Conservation (phyloP, 2,329 filamentous ascomycete species). For the Botryosphaeria dothidea region DNA sequence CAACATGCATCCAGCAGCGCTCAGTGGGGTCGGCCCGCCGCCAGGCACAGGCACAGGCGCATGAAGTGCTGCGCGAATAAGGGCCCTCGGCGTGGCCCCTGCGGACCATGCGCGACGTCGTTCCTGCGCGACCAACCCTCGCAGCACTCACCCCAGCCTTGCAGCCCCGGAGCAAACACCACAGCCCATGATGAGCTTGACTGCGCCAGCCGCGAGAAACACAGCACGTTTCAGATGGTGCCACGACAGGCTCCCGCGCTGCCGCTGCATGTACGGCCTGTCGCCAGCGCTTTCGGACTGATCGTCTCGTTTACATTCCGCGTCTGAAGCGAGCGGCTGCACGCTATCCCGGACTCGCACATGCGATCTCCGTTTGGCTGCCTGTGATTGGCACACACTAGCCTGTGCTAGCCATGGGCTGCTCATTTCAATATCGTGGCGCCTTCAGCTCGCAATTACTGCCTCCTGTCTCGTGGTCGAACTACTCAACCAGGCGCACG, state of each 20-base stretch:
- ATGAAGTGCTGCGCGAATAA: not conserved
- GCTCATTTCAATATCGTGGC: constrained; percentile 18
- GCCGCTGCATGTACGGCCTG: not conserved
- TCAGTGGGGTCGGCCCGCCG: not conserved
- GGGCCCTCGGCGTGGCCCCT: not conserved
- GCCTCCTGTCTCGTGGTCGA: constrained; percentile 13
- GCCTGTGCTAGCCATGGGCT: constrained; percentile 6
- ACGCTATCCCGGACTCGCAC: constrained; percentile 1
- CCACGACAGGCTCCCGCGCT: not conserved
- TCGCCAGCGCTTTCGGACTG: constrained; percentile 5
- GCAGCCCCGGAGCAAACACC: not conserved
- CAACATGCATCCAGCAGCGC: not conserved
- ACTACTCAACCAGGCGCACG: not conserved
- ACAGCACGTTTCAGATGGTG: not conserved
- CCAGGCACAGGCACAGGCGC: not conserved
- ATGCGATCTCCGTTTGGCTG: not conserved
- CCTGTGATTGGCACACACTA: not conserved
- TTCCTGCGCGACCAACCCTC: not conserved
- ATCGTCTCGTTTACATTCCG: constrained; percentile 10
- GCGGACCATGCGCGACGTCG: not conserved
- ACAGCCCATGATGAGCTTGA: not conserved
- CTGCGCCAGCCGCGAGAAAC: not conserved
- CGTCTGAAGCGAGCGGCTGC: constrained; percentile 6
- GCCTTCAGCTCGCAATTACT: constrained; percentile 10
- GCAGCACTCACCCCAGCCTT: not conserved